Evolutionary conservation across 2,329 filamentous ascomycete genomes (phyloP), one percentile per base, ranked within the genome.

Genomic region (Stagonosporopsis cucurbitacearum): DNA sequence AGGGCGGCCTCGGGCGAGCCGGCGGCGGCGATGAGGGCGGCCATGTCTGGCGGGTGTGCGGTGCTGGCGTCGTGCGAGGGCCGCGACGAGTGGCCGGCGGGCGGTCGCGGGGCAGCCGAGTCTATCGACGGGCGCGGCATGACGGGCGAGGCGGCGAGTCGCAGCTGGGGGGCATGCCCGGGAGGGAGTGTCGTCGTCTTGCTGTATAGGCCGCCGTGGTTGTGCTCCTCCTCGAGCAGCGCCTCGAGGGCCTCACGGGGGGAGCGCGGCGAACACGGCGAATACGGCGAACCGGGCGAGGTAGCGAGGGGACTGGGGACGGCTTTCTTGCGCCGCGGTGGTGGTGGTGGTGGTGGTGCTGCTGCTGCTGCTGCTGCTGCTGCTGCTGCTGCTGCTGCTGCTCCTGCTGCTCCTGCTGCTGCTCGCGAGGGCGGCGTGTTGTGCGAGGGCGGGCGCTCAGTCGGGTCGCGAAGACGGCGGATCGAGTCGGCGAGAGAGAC

Each of bases 1-100:
- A 99, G 91, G 5, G 96, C 89, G 6, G 90, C 91, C 73, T 99
- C 94, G 15, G 93, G 84, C 48, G 92, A 96, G 46, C 94, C 95
- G 23, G 93, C 93, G 28, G 92, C 86, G 67, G 89, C 86, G 62
- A 98, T 90, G 30, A 97, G 81, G 63, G 86, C 85, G 33, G 86
- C 86, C 66, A 96, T 89, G 68, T 98, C 93, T 13, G 88, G 82
- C n/a, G 84, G 79, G 23, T 82, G 85, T n/a, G 85, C 78, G 28
- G 82, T 75, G 46, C 42, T 62, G 35, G 63, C 59, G 23, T 82
- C 88, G 42, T 84, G 81, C 0, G 85, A 81, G 23, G 67, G 82
- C 64, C 85, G 87, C 62, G 84, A 82, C 6, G 82, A 80, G 52
- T 85, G 81, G 2, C 80, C 80, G 50, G 85, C 84, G 9, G 80